Percentiles rank a stretch among this genome's conserved stretches.
These are phyloP conservation scores for Fraxinus albicans DNA, from an alignment of 305 asterid species.

Conservation along the genomic window DNA sequence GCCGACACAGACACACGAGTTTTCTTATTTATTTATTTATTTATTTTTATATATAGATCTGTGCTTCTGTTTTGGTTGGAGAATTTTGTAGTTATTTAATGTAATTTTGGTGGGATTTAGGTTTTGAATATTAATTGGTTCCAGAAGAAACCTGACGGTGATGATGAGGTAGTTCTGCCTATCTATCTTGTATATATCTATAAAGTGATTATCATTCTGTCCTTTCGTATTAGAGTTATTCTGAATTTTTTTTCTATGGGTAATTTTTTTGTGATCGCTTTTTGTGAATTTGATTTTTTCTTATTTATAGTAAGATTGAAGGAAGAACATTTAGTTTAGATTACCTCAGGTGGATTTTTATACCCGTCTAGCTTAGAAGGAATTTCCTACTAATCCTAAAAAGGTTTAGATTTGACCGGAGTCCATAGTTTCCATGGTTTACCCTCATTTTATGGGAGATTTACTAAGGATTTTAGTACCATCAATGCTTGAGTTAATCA, in stretches of 20 bases:
- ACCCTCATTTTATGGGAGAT: background rate
- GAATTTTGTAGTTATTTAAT: background rate
- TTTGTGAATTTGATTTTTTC: background rate
- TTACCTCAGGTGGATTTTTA: background rate
- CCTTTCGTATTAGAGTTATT: background rate
- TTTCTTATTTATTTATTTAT: background rate
- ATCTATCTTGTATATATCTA: background rate
- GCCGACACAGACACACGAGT: background rate
- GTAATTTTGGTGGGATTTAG: conserved; percentile 39
- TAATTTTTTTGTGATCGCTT: background rate
- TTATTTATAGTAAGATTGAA: background rate
- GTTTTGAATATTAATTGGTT: conserved; percentile 95
- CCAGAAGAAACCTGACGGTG: conserved; percentile 97
- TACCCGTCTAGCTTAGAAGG: background rate
- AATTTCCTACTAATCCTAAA: background rate
- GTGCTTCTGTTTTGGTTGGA: background rate
- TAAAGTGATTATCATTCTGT: background rate
- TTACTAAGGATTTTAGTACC: background rate
- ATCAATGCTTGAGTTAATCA: background rate
- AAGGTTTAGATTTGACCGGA: background rate
- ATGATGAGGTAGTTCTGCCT: conserved; percentile 72
- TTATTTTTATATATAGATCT: background rate
- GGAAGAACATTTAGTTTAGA: background rate
- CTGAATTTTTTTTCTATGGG: background rate
- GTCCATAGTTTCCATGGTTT: background rate